Evolutionary conservation across 2,329 filamentous ascomycete species (phyloP).

Genomic region (Trichoderma harzianum): DNA sequence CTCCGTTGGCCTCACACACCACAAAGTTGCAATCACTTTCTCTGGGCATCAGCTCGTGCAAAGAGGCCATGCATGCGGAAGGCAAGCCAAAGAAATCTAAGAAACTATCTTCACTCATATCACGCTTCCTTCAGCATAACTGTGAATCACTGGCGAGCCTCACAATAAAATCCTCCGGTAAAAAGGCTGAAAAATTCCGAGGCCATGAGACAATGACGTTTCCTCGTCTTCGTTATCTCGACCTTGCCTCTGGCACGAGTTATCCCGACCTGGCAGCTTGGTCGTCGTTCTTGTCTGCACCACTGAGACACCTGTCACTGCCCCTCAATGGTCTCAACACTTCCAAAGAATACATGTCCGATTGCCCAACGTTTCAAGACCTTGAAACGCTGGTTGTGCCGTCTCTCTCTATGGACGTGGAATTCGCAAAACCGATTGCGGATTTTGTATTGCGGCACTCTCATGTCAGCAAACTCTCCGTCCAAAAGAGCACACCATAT

Average conservation of each 20-base stretch:
- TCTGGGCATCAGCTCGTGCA: background rate
- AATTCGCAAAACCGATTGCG: background rate
- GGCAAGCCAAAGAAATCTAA: background rate
- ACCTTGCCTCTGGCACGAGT: background rate
- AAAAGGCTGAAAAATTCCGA: background rate
- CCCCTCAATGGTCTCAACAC: background rate
- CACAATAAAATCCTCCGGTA: background rate
- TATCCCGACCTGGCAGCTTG: background rate
- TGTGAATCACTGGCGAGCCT: background rate
- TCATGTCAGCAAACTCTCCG: background rate
- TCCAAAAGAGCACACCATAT: background rate
- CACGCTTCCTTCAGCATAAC: background rate
- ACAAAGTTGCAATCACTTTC: background rate
- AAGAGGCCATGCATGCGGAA: background rate
- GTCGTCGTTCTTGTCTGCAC: background rate
- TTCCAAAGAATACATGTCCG: background rate
- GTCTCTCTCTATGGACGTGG: background rate
- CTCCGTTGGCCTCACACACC: background rate
- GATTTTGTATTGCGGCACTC: background rate
- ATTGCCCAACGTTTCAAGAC: background rate
- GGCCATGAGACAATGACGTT: background rate
- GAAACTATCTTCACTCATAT: background rate
- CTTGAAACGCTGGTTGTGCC: slow-evolving; percentile 4
- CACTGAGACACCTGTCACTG: background rate
- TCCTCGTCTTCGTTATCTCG: background rate